These are phyloP conservation scores for Ramaria sp. DNA, from an alignment of 768 basidiomycete genomes.

Conservation along the genomic window DNA sequence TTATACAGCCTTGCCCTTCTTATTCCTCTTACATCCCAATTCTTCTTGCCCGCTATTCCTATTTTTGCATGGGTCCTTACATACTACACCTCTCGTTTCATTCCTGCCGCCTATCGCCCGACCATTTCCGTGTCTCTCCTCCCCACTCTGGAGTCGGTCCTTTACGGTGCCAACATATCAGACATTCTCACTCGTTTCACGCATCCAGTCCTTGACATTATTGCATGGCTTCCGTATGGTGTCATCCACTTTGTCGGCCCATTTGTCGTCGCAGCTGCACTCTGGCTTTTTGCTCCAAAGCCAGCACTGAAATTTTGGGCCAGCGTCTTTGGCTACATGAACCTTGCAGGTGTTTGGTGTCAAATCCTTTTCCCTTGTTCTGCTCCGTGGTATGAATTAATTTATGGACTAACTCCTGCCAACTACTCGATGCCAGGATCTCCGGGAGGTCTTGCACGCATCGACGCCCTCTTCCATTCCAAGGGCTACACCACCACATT, in stretches of 20 bases:
- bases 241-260: constrained; percentile 83
- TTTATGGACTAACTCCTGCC: constrained; percentile 92
- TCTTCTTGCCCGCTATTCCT: constrained; percentile 82
- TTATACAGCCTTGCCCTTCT: constrained; percentile 60
- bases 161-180: constrained; percentile 96
- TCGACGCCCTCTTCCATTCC: constrained; percentile 77
- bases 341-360: constrained; percentile 74
- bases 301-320: constrained; percentile 78
- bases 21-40: constrained; percentile 81
- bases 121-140: constrained; percentile 84
- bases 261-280: constrained; percentile 71
- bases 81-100: constrained; percentile 81
- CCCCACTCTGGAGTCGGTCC: constrained; percentile 87
- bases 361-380: constrained; percentile 90
- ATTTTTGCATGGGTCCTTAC: constrained; percentile 78
- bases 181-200: constrained; percentile 94
- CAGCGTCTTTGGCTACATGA: constrained; percentile 87
- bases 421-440: constrained; percentile 89
- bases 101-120: constrained; percentile 68
- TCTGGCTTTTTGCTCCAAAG: constrained; percentile 86
- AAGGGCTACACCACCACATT: constrained; percentile 72
- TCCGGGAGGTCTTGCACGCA: constrained; percentile 84
- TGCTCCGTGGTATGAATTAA: constrained; percentile 96
- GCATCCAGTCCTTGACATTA: constrained; percentile 81
- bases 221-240: constrained; percentile 98